Evolutionary conservation across 768 basidiomycete species (phyloP).

Genomic region (Chalciporus pseudorubinellus): DNA sequence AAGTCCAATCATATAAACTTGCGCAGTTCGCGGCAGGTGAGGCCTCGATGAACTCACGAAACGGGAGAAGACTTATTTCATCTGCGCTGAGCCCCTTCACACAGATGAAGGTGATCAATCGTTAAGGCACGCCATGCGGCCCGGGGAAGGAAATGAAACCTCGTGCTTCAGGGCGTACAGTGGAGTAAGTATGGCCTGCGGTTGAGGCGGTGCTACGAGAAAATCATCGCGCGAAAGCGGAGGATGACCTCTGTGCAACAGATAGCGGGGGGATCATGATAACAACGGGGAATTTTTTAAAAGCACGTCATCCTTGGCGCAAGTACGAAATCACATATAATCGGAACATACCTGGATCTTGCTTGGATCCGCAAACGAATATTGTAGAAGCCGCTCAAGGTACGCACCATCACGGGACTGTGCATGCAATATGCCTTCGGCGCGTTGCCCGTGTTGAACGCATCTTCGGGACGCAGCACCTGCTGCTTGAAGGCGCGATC

Average conservation of each 20-base stretch:
- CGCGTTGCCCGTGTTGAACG: background rate
- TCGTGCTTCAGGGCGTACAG: slow-evolving; percentile 19
- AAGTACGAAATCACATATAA: background rate
- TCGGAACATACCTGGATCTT: background rate
- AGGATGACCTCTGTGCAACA: slow-evolving; percentile 16
- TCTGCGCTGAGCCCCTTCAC: background rate
- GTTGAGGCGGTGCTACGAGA: slow-evolving; percentile 17
- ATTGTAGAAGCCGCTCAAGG: background rate
- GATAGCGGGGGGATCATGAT: slow-evolving; percentile 13
- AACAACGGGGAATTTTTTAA: slow-evolving; percentile 3
- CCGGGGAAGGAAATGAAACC: slow-evolving; percentile 20
- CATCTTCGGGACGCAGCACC: background rate
- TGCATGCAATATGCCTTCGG: slow-evolving; percentile 2
- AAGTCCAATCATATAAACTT: slow-evolving; percentile 11
- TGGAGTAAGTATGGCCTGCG: slow-evolving; percentile 6
- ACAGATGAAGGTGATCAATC: slow-evolving; percentile 6
- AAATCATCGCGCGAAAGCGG: slow-evolving; percentile 15
- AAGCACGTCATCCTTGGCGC: slow-evolving; percentile 1
- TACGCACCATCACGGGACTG: background rate
- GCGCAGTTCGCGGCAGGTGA: background rate
- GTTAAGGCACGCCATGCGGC: slow-evolving; percentile 15
- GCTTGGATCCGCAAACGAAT: background rate
- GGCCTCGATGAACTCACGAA: slow-evolving; percentile 7
- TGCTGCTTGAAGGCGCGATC: background rate
- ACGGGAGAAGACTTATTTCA: slow-evolving; percentile 1